phyloP scores from a whole-genome alignment of 2,329 filamentous ascomycete genomes.

The Byssothecium circinans region DNA sequence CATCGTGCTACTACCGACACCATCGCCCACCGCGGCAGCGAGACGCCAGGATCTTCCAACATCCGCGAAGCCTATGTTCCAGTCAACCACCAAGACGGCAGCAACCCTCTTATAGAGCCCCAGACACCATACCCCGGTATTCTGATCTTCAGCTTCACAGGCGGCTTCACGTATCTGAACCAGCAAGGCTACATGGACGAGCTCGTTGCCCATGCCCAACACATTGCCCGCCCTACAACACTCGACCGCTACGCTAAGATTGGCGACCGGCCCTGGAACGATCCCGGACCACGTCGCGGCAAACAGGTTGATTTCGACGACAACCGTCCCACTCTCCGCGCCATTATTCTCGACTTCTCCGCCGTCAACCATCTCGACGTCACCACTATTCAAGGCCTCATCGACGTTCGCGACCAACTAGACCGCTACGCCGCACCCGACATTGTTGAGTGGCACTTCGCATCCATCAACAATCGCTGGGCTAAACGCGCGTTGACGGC shows the following conservation, averaged over 20 bases:
- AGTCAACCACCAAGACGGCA: conserved; percentile 82
- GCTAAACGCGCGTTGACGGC: conserved; percentile 86
- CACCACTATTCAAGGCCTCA: conserved; percentile 87
- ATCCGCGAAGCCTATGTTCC: conserved; percentile 59
- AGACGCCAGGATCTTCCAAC: conserved; percentile 4
- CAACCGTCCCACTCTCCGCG: conserved; percentile 71
- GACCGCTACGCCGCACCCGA: conserved; percentile 81
- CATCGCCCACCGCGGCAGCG: conserved; percentile 52
- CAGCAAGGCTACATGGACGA: conserved; percentile 86
- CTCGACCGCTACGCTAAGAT: conserved; percentile 61
- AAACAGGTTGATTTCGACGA: conserved; percentile 52
- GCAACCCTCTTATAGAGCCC: conserved; percentile 81
- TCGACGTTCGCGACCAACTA: conserved; percentile 92
- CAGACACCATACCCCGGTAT: conserved; percentile 84
- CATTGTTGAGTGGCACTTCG: conserved; percentile 91
- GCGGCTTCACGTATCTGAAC: conserved; percentile 96
- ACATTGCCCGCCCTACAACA: conserved; percentile 74
- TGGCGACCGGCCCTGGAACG: conserved; percentile 88
- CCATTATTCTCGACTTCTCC: conserved; percentile 91
- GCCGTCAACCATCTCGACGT: conserved; percentile 93
- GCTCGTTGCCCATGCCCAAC: conserved; percentile 48
- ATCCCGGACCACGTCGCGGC: conserved; percentile 72
- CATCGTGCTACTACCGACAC: conserved; percentile 82
- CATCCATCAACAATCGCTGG: conserved; percentile 92
- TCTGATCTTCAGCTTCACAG: conserved; percentile 94